A percentile compares a stretch with the other conserved stretches of the same genome.
Conservation (phyloP, 768 basidiomycete genomes). For the Tephrocybe sp. region DNA sequence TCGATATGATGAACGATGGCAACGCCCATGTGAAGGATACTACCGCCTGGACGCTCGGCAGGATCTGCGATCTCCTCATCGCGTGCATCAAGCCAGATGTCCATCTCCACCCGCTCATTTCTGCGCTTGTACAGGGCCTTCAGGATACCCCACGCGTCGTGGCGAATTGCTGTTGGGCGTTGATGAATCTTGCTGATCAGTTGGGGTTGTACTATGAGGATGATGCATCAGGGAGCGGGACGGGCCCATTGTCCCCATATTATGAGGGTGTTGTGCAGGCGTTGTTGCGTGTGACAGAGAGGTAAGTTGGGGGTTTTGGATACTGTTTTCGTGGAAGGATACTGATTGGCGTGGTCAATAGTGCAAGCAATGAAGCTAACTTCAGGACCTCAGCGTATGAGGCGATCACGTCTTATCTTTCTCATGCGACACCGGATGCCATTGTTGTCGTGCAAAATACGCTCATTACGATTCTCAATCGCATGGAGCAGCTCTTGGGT, state of each 20-base stretch:
- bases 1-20: constrained; percentile 91
- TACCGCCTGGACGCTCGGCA: constrained; percentile 95
- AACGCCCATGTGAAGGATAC: constrained; percentile 92
- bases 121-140: constrained; percentile 79
- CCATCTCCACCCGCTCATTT: constrained; percentile 80
- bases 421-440: constrained; percentile 76
- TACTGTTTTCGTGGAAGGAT: background rate
- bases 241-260: constrained; percentile 78
- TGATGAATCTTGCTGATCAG: constrained; percentile 95
- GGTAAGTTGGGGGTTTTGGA: constrained; percentile 34
- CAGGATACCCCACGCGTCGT: constrained; percentile 81
- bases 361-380: constrained; percentile 84
- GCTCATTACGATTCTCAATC: constrained; percentile 73
- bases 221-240: constrained; percentile 48
- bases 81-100: constrained; percentile 84
- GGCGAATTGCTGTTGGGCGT: constrained; percentile 92
- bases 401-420: constrained; percentile 85
- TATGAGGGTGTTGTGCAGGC: constrained; percentile 86
- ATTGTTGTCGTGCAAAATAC: constrained; percentile 82
- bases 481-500: constrained; percentile 84
- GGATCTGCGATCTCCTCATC: constrained; percentile 90
- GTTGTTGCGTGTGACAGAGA: constrained; percentile 84
- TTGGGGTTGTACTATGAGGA: constrained; percentile 67
- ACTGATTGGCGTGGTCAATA: constrained; percentile 25
- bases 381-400: constrained; percentile 96